These are phyloP conservation scores for Sophora flavescens DNA, from an alignment of 306 rosid genomes.

Conservation along the genomic window DNA sequence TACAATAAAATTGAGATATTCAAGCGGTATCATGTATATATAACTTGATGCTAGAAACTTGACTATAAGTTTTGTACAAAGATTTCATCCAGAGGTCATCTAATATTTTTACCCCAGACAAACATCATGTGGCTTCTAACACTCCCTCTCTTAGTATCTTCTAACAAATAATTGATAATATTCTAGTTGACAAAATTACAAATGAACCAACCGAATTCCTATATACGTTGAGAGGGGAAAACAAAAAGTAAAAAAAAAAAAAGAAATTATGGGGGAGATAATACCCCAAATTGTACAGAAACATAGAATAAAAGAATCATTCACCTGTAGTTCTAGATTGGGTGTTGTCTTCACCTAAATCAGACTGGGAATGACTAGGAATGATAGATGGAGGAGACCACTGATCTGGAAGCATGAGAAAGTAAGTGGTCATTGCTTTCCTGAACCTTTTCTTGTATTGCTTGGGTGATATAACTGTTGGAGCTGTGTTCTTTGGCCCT, in stretches of 20 bases:
- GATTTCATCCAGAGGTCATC: slow-evolving; percentile 72
- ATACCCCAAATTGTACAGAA: slow-evolving; percentile 53
- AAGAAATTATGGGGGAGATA: slow-evolving; percentile 43
- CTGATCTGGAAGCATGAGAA: slow-evolving; percentile 97
- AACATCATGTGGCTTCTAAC: slow-evolving; percentile 61
- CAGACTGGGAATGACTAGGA: slow-evolving; percentile 76
- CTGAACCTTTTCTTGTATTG: slow-evolving; percentile 97
- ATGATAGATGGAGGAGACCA: slow-evolving; percentile 75
- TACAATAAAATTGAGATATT: slow-evolving; percentile 39
- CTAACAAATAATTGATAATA: slow-evolving; percentile 55
- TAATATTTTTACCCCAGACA: slow-evolving; percentile 66
- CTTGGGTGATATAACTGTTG: slow-evolving; percentile 91
- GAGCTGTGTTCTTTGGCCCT: slow-evolving; percentile 85
- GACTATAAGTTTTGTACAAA: slow-evolving; percentile 61
- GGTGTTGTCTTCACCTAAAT: slow-evolving; percentile 65
- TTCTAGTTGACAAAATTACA: slow-evolving; percentile 50
- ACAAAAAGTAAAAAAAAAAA: neutral
- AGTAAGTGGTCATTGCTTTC: slow-evolving; percentile 96
- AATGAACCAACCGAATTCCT: slow-evolving; percentile 55
- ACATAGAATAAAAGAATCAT: slow-evolving; percentile 54
- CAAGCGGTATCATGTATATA: slow-evolving; percentile 50
- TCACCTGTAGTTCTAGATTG: slow-evolving; percentile 58
- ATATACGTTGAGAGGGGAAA: slow-evolving; percentile 46
- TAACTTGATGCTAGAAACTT: slow-evolving; percentile 51
- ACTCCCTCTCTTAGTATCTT: slow-evolving; percentile 55